Conservation (phyloP, 2,329 filamentous ascomycete species). For the Penicillium sp. region DNA sequence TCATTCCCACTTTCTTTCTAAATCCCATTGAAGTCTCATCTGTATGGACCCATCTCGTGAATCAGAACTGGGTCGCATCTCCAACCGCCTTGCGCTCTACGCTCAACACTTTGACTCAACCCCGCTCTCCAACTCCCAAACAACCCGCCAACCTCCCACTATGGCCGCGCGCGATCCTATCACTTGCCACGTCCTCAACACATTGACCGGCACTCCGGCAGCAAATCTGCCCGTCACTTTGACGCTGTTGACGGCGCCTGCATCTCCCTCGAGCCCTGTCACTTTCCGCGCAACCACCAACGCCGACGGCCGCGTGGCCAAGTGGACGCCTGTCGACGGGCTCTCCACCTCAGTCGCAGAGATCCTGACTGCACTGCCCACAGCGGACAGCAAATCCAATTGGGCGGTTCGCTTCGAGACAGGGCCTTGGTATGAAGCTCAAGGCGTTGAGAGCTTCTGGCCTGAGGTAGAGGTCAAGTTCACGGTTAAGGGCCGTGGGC, state of each 20-base stretch:
- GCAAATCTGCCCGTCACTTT: slow-evolving; percentile 46
- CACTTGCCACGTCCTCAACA: slow-evolving; percentile 49
- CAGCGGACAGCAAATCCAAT: slow-evolving; percentile 37
- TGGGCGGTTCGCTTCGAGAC: slow-evolving; percentile 46
- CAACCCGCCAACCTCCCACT: slow-evolving; percentile 12
- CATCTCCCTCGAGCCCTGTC: slow-evolving; percentile 22
- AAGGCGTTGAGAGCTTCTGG: slow-evolving; percentile 47
- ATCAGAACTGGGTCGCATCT: slow-evolving; percentile 23
- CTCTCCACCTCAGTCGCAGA: slow-evolving; percentile 21
- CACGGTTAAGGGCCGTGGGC: slow-evolving; percentile 41
- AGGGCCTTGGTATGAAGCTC: slow-evolving; percentile 44
- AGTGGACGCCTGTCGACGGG: slow-evolving; percentile 33
- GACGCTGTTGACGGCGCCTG: slow-evolving; percentile 53
- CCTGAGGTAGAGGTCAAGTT: slow-evolving; percentile 48
- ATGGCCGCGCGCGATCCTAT: slow-evolving; percentile 43
- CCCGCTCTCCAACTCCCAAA: slow-evolving; percentile 11
- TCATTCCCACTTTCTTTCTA: slow-evolving; percentile 3
- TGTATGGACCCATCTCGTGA: slow-evolving; percentile 20
- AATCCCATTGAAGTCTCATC: slow-evolving; percentile 1
- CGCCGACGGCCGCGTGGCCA: slow-evolving; percentile 43
- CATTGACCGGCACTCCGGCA: slow-evolving; percentile 42
- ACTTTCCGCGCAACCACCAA: slow-evolving; percentile 41
- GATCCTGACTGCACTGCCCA: slow-evolving; percentile 33
- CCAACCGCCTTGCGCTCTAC: slow-evolving; percentile 32
- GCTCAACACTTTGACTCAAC: slow-evolving; percentile 28